Conservation (phyloP, 2,329 filamentous ascomycete genomes). For the Calcarisporium arbuscula region DNA sequence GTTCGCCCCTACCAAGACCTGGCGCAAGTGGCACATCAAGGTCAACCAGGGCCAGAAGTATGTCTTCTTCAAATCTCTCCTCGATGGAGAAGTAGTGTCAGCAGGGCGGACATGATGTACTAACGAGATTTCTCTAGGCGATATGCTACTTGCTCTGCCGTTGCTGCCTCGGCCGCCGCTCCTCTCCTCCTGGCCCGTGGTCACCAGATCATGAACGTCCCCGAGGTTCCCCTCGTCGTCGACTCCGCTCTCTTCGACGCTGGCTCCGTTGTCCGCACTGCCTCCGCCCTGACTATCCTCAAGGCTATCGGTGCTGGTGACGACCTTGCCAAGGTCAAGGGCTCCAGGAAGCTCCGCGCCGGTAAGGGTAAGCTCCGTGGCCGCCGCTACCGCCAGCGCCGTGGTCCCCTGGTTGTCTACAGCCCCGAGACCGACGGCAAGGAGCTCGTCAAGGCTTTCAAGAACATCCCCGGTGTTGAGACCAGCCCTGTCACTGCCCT, state of each 20-base stretch:
- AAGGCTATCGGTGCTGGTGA: slow-evolving; percentile 84
- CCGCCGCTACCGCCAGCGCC: slow-evolving; percentile 94
- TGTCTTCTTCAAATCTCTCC: slow-evolving; percentile 26
- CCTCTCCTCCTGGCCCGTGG: slow-evolving; percentile 95
- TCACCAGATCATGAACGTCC: slow-evolving; percentile 85
- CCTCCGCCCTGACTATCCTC: slow-evolving; percentile 78
- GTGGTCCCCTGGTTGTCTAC: slow-evolving; percentile 96
- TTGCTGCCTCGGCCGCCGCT: slow-evolving; percentile 92
- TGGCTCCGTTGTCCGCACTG: slow-evolving; percentile 78
- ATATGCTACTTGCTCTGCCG: slow-evolving; percentile 94
- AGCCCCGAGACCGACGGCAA: slow-evolving; percentile 92
- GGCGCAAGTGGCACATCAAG: slow-evolving; percentile 99
- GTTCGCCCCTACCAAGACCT: slow-evolving; percentile 99
- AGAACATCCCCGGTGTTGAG: slow-evolving; percentile 98
- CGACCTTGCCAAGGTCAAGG: slow-evolving; percentile 93
- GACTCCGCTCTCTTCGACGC: slow-evolving; percentile 83
- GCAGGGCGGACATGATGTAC: slow-evolving; percentile 5
- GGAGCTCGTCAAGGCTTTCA: slow-evolving; percentile 89
- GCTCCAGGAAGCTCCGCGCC: slow-evolving; percentile 92
- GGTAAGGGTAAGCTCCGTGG: slow-evolving; percentile 99
- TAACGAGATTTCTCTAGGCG: slow-evolving; percentile 51
- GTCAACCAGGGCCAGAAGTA: slow-evolving; percentile 98
- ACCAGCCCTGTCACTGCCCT: slow-evolving; percentile 87
- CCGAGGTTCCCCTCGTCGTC: slow-evolving; percentile 95
- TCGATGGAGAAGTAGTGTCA: not conserved